Evolutionary conservation across 495 filamentous ascomycete genomes (phyloP).

Genomic region (Penicillium egyptiacum): DNA sequence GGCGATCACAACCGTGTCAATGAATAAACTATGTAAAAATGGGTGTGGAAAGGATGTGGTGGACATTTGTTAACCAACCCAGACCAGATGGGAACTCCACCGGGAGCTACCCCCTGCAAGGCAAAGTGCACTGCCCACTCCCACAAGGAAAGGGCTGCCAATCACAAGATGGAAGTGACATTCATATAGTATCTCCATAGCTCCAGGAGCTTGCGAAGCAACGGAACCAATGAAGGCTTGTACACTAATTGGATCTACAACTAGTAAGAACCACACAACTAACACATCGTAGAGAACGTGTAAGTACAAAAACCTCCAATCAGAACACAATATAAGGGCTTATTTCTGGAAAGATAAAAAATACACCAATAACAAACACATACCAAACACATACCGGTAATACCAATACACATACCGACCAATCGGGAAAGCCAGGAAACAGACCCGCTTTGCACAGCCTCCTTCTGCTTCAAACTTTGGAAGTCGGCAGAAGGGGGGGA

Average conservation of each 20-base stretch:
- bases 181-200: neutral
- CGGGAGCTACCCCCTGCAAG: conserved; percentile 27
- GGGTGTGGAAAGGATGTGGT: neutral
- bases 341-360: neutral
- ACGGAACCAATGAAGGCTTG: neutral
- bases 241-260: neutral
- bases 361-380: conserved; percentile 13
- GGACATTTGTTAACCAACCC: neutral
- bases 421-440: conserved; percentile 28
- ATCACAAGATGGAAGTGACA: conserved; percentile 1
- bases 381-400: conserved; percentile 16
- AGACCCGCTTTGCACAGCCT: conserved; percentile 37
- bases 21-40: conserved; percentile 7
- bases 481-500: conserved; percentile 19
- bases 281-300: neutral
- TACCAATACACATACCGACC: conserved; percentile 21
- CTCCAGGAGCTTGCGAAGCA: neutral
- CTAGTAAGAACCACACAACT: neutral
- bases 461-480: conserved; percentile 31
- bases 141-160: conserved; percentile 24
- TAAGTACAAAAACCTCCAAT: neutral
- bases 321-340: neutral
- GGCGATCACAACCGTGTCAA: conserved; percentile 4
- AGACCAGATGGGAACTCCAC: conserved; percentile 24
- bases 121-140: conserved; percentile 33